Evolutionary conservation across 2,329 filamentous ascomycete genomes (phyloP).

Genomic region (Scedosporium boydii): DNA sequence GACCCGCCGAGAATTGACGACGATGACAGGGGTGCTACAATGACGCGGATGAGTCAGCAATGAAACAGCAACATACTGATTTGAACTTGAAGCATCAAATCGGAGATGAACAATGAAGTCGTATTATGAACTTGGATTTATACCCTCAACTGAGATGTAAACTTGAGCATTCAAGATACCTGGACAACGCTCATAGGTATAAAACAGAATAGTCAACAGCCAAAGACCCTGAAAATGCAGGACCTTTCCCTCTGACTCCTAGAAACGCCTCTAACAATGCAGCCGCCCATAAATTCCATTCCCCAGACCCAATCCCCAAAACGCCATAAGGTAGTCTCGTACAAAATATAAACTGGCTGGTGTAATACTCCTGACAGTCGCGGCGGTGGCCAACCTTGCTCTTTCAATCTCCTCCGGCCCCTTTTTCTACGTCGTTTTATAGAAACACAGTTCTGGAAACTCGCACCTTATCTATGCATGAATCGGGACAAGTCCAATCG

Average conservation of each 20-base stretch:
- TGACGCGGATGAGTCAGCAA: background rate
- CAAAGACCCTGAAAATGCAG: background rate
- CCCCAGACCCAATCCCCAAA: background rate
- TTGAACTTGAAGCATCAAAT: background rate
- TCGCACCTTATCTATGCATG: constrained; percentile 17
- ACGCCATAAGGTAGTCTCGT: background rate
- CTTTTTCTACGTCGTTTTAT: too few species aligned
- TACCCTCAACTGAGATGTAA: background rate
- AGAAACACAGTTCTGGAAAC: background rate
- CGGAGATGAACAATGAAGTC: background rate
- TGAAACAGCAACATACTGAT: too few species aligned
- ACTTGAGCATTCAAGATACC: background rate
- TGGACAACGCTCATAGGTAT: background rate
- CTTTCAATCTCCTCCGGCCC: background rate
- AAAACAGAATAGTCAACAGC: background rate
- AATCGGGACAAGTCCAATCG: constrained; percentile 37
- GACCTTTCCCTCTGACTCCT: background rate
- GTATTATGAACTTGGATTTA: background rate
- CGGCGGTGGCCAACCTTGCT: too few species aligned
- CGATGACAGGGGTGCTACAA: background rate
- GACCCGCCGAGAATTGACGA: background rate
- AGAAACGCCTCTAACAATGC: background rate
- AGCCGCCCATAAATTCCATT: background rate
- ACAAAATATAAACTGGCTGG: background rate
- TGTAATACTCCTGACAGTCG: background rate